Base-by-base conservation (phyloP, 1,139 yeast genomes). In the Debaryomycetaceae sp. region DNA sequence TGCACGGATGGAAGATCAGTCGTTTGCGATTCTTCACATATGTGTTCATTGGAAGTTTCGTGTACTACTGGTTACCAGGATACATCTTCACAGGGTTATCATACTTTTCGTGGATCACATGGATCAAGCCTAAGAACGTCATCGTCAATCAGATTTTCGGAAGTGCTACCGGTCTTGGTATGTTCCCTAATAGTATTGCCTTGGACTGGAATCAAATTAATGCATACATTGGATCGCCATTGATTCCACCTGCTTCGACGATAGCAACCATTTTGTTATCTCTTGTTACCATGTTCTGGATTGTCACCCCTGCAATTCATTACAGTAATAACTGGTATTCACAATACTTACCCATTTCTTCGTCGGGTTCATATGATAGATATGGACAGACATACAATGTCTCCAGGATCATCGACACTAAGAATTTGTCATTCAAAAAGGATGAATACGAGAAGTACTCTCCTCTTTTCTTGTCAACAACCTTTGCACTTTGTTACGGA, bases 61-160 rank as follows among this genome's bases (percentile, higher is more conserved):
- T 56, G 35, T 71, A 66, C 62, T 67, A 70, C 52, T 70, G 69
- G 64, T 57, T 71, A 58, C 76, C 77, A 22, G 73, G 72, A 42
- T 67, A 53, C 47, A 52, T 63, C 30, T 49, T 58, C 48, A 43
- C 48, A 26, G 52, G 46, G 17, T 47, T 49, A 41, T 42, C 48
- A 34, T 32, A 31, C 14, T 31, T 46, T 13, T 58, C 63, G 15
- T 67, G 70, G 67, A 59, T 67, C 31, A 63, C 68, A 31, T 70
- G 78, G 73, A 70, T 71, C 33, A 58, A 50, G 30, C 74, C 74
- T 48, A 43, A 55, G 32, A 68, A 64, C 49, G 76, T 77, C 31
- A 73, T 73, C 28, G 69, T 82, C 34, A 78, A 79, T 58, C 85
- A 81, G 57, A 59, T 83, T 35, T 81, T 81, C 53, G 87, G 88